phyloP scores from a whole-genome alignment of 352 stramenopile species.

The Globisporangium emineosum region DNA sequence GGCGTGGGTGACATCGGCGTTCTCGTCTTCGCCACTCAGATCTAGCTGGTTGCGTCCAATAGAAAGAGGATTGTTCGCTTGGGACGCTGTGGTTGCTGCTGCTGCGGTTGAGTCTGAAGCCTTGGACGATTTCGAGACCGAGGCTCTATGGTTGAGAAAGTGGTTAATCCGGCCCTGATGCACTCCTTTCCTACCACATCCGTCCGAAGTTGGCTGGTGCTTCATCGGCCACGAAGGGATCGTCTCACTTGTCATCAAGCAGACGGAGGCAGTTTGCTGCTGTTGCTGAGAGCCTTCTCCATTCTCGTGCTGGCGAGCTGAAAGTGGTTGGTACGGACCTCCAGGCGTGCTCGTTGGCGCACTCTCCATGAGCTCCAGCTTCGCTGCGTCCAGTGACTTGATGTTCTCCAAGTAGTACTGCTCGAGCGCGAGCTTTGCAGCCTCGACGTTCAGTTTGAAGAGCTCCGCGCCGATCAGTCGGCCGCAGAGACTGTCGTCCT shows the following conservation, averaged over 20 bases:
- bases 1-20: slow-evolving; percentile 18
- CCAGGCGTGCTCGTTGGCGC: slow-evolving; percentile 11
- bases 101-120: background rate
- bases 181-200: slow-evolving; percentile 40
- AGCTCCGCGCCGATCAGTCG: slow-evolving; percentile 60
- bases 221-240: slow-evolving; percentile 57
- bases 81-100: background rate
- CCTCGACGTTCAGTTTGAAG: slow-evolving; percentile 66
- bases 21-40: slow-evolving; percentile 10
- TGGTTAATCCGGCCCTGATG: slow-evolving; percentile 70
- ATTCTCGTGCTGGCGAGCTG: slow-evolving; percentile 3
- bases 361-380: slow-evolving; percentile 36
- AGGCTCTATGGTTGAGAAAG: slow-evolving; percentile 38
- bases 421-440: slow-evolving; percentile 72
- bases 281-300: background rate
- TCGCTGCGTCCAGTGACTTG: slow-evolving; percentile 42
- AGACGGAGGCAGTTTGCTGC: slow-evolving; percentile 26
- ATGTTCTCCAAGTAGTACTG: slow-evolving; percentile 61
- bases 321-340: slow-evolving; percentile 17
- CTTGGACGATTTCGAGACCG: background rate
- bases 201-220: slow-evolving; percentile 53
- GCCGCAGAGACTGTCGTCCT: slow-evolving; percentile 62
- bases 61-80: slow-evolving; percentile 12
- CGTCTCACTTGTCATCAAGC: slow-evolving; percentile 52
- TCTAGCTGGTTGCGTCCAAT: slow-evolving; percentile 29